Evolutionary conservation across 495 filamentous ascomycete species (phyloP).

Genomic region (Umbilicaria muhlenbergii): DNA sequence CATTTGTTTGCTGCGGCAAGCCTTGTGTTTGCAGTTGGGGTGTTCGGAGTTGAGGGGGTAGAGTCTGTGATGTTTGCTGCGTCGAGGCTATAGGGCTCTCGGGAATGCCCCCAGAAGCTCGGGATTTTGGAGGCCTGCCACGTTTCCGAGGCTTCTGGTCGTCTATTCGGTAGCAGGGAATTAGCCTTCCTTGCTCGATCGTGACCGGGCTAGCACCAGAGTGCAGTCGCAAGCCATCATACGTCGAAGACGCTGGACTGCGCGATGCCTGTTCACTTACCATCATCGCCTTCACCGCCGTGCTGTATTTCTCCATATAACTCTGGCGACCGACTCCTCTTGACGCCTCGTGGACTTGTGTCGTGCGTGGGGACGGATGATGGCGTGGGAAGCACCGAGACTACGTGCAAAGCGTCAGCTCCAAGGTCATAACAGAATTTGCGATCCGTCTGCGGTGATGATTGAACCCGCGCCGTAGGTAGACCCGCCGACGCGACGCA

Average conservation of each 20-base stretch:
- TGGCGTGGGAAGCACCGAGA: slow-evolving; percentile 29
- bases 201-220: too few relatives aligned
- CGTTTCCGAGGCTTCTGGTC: slow-evolving; percentile 73
- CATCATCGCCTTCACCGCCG: slow-evolving; percentile 60
- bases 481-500: too few relatives aligned
- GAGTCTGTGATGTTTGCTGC: slow-evolving; percentile 30
- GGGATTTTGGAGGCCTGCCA: slow-evolving; percentile 67
- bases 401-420: slow-evolving; percentile 16
- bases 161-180: slow-evolving; percentile 23
- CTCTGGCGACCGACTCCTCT: slow-evolving; percentile 88
- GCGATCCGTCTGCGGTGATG: too few relatives aligned
- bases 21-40: slow-evolving; percentile 61
- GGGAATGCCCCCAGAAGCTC: slow-evolving; percentile 32
- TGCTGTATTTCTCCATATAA: slow-evolving; percentile 38
- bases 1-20: slow-evolving; percentile 38
- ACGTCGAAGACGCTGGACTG: slow-evolving; percentile 4
- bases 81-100: slow-evolving; percentile 31
- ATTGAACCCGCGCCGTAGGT: too few relatives aligned
- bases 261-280: slow-evolving; percentile 39
- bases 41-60: slow-evolving; percentile 47
- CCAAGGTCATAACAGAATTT: too few relatives aligned
- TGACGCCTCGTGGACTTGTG: slow-evolving; percentile 58
- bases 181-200: background rate
- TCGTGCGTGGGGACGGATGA: slow-evolving; percentile 31
- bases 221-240: background rate